Conservation (phyloP, 2,329 filamentous ascomycete genomes). For the Ophiocordyceps sinensis region DNA sequence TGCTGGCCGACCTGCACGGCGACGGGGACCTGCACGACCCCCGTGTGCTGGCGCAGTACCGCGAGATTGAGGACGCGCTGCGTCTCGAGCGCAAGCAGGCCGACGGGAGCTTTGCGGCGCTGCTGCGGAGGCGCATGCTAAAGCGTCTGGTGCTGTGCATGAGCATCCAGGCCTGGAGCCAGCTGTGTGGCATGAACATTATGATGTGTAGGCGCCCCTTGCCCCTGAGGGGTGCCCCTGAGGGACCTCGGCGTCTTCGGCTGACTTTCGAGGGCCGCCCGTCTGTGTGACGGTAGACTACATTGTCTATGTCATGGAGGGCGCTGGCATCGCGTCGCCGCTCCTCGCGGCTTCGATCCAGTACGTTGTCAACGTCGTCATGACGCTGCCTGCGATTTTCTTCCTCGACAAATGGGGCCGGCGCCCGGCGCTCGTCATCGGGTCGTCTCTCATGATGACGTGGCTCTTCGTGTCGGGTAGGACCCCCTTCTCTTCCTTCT, state of each 20-base stretch:
- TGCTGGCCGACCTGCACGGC: slow-evolving; percentile 45
- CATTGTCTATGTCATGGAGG: slow-evolving; percentile 46
- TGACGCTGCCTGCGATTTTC: slow-evolving; percentile 45
- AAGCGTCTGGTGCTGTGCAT: slow-evolving; percentile 44
- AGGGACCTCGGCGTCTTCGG: neutral
- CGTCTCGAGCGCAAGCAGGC: slow-evolving; percentile 38
- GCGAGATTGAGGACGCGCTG: slow-evolving; percentile 43
- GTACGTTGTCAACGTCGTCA: slow-evolving; percentile 47
- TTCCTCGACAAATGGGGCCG: slow-evolving; percentile 46
- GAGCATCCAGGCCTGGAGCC: slow-evolving; percentile 44
- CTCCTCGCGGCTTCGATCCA: slow-evolving; percentile 47
- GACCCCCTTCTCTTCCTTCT: neutral
- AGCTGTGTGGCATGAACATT: slow-evolving; percentile 45
- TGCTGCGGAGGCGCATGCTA: slow-evolving; percentile 35
- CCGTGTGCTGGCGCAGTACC: slow-evolving; percentile 47
- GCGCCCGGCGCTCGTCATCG: slow-evolving; percentile 38
- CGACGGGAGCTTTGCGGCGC: slow-evolving; percentile 30
- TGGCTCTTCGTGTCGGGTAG: slow-evolving; percentile 47
- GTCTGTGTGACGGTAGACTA: slow-evolving; percentile 21
- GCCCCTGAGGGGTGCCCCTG: too few relatives aligned
- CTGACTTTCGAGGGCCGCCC: neutral
- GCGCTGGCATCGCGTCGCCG: slow-evolving; percentile 38
- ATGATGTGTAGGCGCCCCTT: slow-evolving; percentile 28
- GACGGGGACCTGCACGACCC: slow-evolving; percentile 39
- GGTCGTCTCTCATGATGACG: slow-evolving; percentile 42